These are phyloP conservation scores for Begonia peltatifolia DNA, from an alignment of 306 rosid species.

Conservation along the genomic window DNA sequence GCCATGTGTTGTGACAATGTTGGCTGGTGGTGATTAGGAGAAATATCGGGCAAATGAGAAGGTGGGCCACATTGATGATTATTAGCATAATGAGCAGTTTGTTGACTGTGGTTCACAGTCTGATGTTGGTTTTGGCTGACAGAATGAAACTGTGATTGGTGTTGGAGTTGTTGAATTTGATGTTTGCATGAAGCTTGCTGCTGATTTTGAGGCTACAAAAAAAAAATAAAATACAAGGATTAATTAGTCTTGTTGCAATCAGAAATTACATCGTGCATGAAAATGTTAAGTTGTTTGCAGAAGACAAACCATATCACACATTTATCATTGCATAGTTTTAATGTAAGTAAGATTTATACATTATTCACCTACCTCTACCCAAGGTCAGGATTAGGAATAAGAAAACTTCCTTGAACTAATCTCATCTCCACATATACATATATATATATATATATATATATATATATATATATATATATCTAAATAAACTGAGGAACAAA, in stretches of 20 bases:
- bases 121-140: constrained; percentile 67
- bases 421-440: no score
- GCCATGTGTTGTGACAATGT: constrained; percentile 70
- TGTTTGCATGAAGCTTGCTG: constrained; percentile 60
- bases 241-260: neutral
- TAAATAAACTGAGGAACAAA: no score
- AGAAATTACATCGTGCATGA: no score
- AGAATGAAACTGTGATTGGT: constrained; percentile 74
- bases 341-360: no score
- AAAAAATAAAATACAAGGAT: neutral
- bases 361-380: no score
- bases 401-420: no score
- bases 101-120: constrained; percentile 65
- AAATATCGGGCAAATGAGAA: constrained; percentile 59
- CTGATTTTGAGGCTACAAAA: constrained; percentile 46
- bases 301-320: no score
- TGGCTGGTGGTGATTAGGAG: constrained; percentile 71
- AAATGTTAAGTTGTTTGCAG: no score
- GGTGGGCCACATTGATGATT: constrained; percentile 60
- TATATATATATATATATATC: no score
- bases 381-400: no score
- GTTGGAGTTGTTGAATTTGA: constrained; percentile 53
- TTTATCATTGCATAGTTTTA: no score
- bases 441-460: no score
- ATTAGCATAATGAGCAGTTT: constrained; percentile 53